These are phyloP conservation scores for Microcyclospora tardicrescens DNA, from an alignment of 2,329 filamentous ascomycete genomes.

Conservation along the genomic window DNA sequence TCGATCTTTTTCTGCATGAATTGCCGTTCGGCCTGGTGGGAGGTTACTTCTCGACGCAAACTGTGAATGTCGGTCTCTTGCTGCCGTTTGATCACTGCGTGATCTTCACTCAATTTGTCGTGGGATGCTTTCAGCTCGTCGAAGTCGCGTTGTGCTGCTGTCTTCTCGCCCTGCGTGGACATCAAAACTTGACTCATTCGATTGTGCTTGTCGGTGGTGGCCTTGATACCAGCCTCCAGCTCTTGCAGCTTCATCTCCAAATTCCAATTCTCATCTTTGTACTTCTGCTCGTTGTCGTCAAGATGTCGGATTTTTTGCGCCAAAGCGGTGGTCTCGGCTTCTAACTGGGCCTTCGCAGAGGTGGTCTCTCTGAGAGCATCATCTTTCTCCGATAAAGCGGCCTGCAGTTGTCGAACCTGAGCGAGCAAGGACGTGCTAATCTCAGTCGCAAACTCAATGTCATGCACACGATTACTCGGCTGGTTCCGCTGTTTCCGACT, in stretches of 20 bases:
- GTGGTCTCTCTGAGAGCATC: constrained; percentile 66
- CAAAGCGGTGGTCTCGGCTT: constrained; percentile 68
- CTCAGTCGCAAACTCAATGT: constrained; percentile 96
- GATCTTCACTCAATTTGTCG: constrained; percentile 68
- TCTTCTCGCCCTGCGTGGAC: constrained; percentile 60
- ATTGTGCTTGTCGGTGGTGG: constrained; percentile 70
- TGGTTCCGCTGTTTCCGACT: constrained; percentile 76
- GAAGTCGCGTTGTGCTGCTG: constrained; percentile 65
- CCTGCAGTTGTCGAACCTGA: constrained; percentile 86
- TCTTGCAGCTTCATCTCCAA: constrained; percentile 89
- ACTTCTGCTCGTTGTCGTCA: constrained; percentile 88
- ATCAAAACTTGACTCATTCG: constrained; percentile 64
- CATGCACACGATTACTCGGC: constrained; percentile 73
- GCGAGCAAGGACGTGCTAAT: constrained; percentile 88
- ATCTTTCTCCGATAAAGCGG: constrained; percentile 73
- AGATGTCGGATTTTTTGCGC: constrained; percentile 67
- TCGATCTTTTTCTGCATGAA: constrained; percentile 74
- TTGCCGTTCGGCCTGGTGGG: constrained; percentile 66
- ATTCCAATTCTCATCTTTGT: constrained; percentile 98
- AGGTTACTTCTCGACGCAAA: constrained; percentile 64
- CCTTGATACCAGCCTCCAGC: constrained; percentile 57
- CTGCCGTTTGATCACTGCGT: constrained; percentile 61
- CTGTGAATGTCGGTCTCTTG: constrained; percentile 81
- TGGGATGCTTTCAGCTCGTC: constrained; percentile 78
- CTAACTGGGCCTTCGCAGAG: constrained; percentile 63